Evolutionary conservation across 208 protist genomes (phyloP).

Genomic region (Crithidia sp.): DNA sequence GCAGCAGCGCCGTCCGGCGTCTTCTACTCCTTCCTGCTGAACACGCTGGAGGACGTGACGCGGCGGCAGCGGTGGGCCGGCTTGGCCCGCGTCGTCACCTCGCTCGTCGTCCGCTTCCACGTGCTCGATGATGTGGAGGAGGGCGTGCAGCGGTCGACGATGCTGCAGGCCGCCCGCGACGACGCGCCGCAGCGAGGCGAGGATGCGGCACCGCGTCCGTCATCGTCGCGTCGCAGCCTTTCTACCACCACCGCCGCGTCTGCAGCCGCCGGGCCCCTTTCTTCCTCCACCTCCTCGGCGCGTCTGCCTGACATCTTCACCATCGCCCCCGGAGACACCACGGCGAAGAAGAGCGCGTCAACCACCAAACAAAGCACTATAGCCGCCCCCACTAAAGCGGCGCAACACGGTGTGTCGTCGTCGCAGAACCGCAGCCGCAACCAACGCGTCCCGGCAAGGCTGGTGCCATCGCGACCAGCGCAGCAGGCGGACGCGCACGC

Average conservation of each 20-base stretch:
- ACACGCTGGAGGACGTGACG: constrained; percentile 42
- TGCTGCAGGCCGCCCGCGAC: neutral
- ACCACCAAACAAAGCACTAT: too few species aligned
- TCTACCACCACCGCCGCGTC: neutral
- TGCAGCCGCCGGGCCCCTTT: too few species aligned
- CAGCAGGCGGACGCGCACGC: neutral
- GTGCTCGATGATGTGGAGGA: constrained; percentile 58
- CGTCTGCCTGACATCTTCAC: too few species aligned
- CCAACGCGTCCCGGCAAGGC: neutral
- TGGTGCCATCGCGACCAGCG: neutral
- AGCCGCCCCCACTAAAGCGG: too few species aligned
- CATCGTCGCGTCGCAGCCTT: neutral
- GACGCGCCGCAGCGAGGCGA: neutral
- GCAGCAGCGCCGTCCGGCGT: neutral
- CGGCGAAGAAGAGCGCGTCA: too few species aligned
- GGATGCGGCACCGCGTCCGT: neutral
- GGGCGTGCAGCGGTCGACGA: constrained; percentile 1
- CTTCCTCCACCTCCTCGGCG: too few species aligned
- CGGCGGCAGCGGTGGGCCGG: constrained; percentile 60
- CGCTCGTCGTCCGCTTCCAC: constrained; percentile 67
- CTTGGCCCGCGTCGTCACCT: constrained; percentile 69
- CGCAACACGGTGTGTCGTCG: too few species aligned
- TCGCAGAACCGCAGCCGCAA: too few species aligned
- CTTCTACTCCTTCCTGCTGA: constrained; percentile 47
- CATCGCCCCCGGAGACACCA: too few species aligned